phyloP scores from a whole-genome alignment of 805 yeast species.

The Scheffersomyces spartinae region DNA sequence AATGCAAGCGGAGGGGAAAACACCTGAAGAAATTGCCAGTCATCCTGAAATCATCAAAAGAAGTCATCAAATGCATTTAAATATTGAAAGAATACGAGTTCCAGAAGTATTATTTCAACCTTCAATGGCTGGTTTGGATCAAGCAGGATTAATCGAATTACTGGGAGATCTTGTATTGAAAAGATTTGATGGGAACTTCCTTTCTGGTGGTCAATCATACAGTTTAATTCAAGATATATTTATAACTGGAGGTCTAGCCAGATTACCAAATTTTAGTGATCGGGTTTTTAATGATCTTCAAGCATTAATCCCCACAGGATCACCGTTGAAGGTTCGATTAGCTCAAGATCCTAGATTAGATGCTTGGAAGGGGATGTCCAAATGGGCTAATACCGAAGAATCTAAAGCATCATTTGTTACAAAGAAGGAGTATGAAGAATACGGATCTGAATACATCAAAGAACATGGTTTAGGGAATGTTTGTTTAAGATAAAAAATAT shows the following conservation, averaged over 20 bases:
- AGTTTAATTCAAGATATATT: slow-evolving; percentile 54
- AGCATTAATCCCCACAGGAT: slow-evolving; percentile 56
- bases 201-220: slow-evolving; percentile 40
- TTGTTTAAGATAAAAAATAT: slow-evolving; percentile 12
- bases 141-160: slow-evolving; percentile 83
- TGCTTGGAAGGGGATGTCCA: slow-evolving; percentile 92
- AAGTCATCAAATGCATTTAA: slow-evolving; percentile 82
- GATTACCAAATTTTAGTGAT: slow-evolving; percentile 50
- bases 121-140: slow-evolving; percentile 87
- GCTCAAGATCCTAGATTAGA: slow-evolving; percentile 67
- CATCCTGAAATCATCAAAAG: slow-evolving; percentile 65
- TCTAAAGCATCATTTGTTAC: slow-evolving; percentile 42
- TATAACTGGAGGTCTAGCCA: slow-evolving; percentile 77
- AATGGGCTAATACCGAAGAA: slow-evolving; percentile 48
- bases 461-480: slow-evolving; percentile 75
- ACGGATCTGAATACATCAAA: slow-evolving; percentile 80
- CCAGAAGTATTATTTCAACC: slow-evolving; percentile 94
- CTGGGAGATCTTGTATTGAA: slow-evolving; percentile 53
- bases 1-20: slow-evolving; percentile 29
- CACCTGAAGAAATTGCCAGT: slow-evolving; percentile 30
- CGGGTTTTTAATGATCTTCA: slow-evolving; percentile 64
- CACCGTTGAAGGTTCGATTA: slow-evolving; percentile 45
- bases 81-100: slow-evolving; percentile 80
- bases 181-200: slow-evolving; percentile 46
- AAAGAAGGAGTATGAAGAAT: slow-evolving; percentile 69